Evolutionary conservation across 2,329 filamentous ascomycete species (phyloP).

Genomic region (Ceratocystis albifundus): DNA sequence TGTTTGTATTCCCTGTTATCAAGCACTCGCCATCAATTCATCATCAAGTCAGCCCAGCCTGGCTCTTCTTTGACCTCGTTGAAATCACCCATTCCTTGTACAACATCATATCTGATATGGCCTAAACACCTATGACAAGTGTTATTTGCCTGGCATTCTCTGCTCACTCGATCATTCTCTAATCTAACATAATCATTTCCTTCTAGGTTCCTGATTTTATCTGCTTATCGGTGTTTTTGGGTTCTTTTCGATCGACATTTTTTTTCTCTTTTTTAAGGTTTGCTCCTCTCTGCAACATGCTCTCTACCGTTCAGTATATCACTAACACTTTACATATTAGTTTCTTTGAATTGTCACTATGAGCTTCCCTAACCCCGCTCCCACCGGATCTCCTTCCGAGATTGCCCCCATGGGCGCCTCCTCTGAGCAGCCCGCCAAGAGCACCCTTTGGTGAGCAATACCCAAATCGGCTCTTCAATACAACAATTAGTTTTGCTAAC

Average conservation of each 20-base stretch:
- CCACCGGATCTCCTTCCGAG: slow-evolving; percentile 27
- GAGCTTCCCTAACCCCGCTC: slow-evolving; percentile 24
- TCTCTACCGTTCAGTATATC: neutral
- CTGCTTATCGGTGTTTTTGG: slow-evolving; percentile 18
- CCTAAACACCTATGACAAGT: slow-evolving; percentile 7
- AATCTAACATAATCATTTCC: neutral
- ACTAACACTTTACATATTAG: neutral
- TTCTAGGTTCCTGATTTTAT: slow-evolving; percentile 15
- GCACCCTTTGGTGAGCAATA: slow-evolving; percentile 42
- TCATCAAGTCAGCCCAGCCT: neutral
- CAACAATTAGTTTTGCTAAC: slow-evolving; percentile 5
- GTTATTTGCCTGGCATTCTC: neutral
- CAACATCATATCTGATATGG: neutral
- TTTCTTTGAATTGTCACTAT: slow-evolving; percentile 22
- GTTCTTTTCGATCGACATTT: slow-evolving; percentile 17
- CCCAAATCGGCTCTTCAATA: neutral
- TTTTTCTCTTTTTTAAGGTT: slow-evolving; percentile 13
- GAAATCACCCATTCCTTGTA: slow-evolving; percentile 3
- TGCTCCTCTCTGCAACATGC: neutral
- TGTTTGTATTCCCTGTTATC: neutral
- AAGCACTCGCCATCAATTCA: neutral
- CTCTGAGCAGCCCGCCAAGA: slow-evolving; percentile 43
- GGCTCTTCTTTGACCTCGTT: neutral
- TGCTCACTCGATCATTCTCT: neutral
- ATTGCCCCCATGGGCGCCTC: slow-evolving; percentile 27